phyloP scores from a whole-genome alignment of 2,329 filamentous ascomycete genomes.

The Penicillium thymicola region DNA sequence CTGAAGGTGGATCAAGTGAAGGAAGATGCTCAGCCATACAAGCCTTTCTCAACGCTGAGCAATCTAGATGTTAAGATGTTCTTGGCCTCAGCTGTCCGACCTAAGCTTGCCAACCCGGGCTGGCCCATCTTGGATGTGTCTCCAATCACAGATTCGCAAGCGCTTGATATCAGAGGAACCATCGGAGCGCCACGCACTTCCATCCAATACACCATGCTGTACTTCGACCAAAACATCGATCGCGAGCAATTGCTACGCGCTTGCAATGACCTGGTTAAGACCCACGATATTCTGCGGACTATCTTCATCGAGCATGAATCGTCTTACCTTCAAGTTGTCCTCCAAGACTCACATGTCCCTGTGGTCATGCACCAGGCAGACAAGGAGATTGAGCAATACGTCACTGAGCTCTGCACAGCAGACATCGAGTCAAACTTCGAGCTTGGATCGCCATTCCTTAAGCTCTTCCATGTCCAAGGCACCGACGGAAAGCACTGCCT shows the following conservation, averaged over 20 bases:
- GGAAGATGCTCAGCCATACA: slow-evolving; percentile 26
- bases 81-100: slow-evolving; percentile 45
- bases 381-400: slow-evolving; percentile 47
- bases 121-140: slow-evolving; percentile 55
- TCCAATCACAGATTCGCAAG: slow-evolving; percentile 58
- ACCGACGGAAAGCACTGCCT: slow-evolving; percentile 38
- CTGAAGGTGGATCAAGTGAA: slow-evolving; percentile 41
- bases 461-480: slow-evolving; percentile 50
- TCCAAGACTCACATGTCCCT: slow-evolving; percentile 48
- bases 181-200: slow-evolving; percentile 59
- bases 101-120: slow-evolving; percentile 47
- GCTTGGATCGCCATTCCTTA: slow-evolving; percentile 56
- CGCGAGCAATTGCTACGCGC: slow-evolving; percentile 42
- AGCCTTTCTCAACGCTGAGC: slow-evolving; percentile 53
- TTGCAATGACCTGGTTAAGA: slow-evolving; percentile 49
- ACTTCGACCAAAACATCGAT: slow-evolving; percentile 53
- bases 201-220: slow-evolving; percentile 61
- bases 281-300: slow-evolving; percentile 62
- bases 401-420: slow-evolving; percentile 48
- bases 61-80: slow-evolving; percentile 40
- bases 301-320: slow-evolving; percentile 57
- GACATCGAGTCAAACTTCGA: slow-evolving; percentile 54
- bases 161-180: slow-evolving; percentile 58
- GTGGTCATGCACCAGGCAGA: slow-evolving; percentile 50
- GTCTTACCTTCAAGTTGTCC: slow-evolving; percentile 53